phyloP scores from a whole-genome alignment of 768 basidiomycete genomes.

The Phylloporus arenicola region DNA sequence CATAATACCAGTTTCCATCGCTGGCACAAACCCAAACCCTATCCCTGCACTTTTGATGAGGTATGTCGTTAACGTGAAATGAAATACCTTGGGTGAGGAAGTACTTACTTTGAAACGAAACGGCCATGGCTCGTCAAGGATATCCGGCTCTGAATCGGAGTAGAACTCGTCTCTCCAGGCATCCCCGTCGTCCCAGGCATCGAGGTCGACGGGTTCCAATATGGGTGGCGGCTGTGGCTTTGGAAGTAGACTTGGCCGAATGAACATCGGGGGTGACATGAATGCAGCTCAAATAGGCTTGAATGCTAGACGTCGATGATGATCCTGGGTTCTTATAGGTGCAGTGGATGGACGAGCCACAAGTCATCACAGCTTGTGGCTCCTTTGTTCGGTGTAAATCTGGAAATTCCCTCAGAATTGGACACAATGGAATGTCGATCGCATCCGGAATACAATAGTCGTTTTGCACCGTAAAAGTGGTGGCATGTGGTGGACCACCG shows the following conservation, averaged over 20 bases:
- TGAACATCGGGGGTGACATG: not conserved
- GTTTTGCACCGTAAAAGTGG: not conserved
- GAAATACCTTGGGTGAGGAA: not conserved
- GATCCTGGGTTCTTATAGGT: not conserved
- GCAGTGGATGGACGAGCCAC: conserved; percentile 8
- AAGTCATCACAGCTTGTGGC: conserved; percentile 12
- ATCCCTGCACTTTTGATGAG: conserved; percentile 37
- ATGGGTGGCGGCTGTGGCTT: not conserved
- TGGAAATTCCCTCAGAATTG: conserved; percentile 10
- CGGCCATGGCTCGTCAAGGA: conserved; percentile 47
- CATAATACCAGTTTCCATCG: conserved; percentile 47
- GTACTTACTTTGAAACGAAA: conserved; percentile 43
- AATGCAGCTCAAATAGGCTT: not conserved
- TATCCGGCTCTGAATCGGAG: conserved; percentile 30
- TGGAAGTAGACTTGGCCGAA: conserved; percentile 1
- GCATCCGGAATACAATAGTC: not conserved
- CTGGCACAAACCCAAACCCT: conserved; percentile 48
- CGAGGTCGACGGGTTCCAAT: conserved; percentile 20
- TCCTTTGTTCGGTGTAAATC: conserved; percentile 13
- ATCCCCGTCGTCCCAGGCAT: conserved; percentile 23
- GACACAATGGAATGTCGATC: conserved; percentile 12
- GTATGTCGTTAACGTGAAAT: not conserved
- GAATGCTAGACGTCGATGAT: not conserved
- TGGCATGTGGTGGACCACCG: not conserved
- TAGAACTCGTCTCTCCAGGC: conserved; percentile 14